Percentiles rank a stretch among this genome's conserved stretches.
Conservation (phyloP, 2,329 filamentous ascomycete species). For the Apiospora hydei region DNA sequence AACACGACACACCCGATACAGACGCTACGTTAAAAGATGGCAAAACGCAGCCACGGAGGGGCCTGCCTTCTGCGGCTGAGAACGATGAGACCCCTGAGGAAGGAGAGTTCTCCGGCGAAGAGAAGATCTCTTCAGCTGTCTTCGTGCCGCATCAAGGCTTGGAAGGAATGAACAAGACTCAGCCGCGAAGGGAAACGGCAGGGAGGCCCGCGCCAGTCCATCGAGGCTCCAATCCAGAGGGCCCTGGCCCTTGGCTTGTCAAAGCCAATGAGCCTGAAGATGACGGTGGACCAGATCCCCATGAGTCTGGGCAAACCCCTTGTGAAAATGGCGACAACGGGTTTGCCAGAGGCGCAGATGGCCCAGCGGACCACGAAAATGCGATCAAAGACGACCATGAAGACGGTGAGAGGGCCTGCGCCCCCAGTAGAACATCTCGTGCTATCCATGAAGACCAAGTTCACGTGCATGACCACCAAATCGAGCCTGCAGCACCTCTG, state of each 20-base stretch:
- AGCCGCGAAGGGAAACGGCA: constrained; percentile 36
- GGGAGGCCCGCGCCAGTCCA: constrained; percentile 41
- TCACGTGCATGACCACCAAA: constrained; percentile 59
- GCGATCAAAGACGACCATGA: constrained; percentile 53
- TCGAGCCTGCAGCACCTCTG: constrained; percentile 66
- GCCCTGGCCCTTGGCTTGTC: constrained; percentile 62
- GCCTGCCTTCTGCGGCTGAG: constrained; percentile 35
- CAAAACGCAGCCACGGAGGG: not conserved
- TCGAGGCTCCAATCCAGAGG: constrained; percentile 40
- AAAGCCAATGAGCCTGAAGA: constrained; percentile 61
- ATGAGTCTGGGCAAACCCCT: constrained; percentile 43
- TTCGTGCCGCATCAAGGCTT: constrained; percentile 79
- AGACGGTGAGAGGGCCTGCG: constrained; percentile 42
- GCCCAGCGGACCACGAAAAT: constrained; percentile 41
- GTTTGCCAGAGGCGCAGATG: constrained; percentile 29
- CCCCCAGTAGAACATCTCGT: constrained; percentile 42
- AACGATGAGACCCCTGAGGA: constrained; percentile 52
- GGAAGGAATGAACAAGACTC: constrained; percentile 51
- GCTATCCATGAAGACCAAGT: constrained; percentile 17
- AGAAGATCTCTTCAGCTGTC: constrained; percentile 86
- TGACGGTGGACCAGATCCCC: constrained; percentile 39
- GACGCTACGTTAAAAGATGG: not conserved
- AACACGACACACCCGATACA: not conserved
- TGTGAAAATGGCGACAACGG: constrained; percentile 35
- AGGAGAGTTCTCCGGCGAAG: constrained; percentile 73